phyloP scores from a whole-genome alignment of 192 early-diverging fungal genomes.

The Gonapodya prolifera region DNA sequence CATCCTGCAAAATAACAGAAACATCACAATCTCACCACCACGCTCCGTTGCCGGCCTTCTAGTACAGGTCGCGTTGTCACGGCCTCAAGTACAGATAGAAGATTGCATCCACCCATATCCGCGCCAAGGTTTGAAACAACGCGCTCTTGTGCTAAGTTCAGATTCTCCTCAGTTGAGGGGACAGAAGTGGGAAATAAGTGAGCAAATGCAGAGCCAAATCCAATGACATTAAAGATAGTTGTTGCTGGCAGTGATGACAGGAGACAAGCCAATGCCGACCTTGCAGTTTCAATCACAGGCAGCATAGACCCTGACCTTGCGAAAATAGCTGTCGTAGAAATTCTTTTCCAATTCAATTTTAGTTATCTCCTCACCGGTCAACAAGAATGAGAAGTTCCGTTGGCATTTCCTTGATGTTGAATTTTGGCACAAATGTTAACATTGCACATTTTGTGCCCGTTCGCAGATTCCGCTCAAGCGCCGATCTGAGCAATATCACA shows the following conservation, averaged over 20 bases:
- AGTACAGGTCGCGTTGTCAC: not conserved
- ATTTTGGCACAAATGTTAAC: not conserved
- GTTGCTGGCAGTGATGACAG: not conserved
- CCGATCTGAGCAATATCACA: not conserved
- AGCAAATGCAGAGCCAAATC: not conserved
- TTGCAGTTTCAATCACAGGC: not conserved
- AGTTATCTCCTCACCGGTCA: not conserved
- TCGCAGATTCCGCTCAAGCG: not conserved
- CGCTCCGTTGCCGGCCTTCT: not conserved
- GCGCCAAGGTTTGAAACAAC: not conserved
- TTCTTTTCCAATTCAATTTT: not conserved
- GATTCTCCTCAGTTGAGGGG: not conserved
- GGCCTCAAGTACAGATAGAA: not conserved
- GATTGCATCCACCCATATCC: not conserved
- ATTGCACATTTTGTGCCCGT: not conserved
- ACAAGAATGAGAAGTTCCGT: not conserved
- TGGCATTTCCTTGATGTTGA: not conserved
- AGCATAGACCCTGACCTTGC: not conserved
- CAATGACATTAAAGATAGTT: not conserved
- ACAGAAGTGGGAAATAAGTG: not conserved
- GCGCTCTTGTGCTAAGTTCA: not conserved
- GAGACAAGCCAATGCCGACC: not conserved
- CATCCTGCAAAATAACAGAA: not conserved
- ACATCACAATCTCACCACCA: not conserved
- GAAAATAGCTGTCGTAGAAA: not conserved